Evolutionary conservation across 768 basidiomycete species (phyloP), one percentile per base, ranked within the genome.

Genomic region (Dioszegia hungarica): DNA sequence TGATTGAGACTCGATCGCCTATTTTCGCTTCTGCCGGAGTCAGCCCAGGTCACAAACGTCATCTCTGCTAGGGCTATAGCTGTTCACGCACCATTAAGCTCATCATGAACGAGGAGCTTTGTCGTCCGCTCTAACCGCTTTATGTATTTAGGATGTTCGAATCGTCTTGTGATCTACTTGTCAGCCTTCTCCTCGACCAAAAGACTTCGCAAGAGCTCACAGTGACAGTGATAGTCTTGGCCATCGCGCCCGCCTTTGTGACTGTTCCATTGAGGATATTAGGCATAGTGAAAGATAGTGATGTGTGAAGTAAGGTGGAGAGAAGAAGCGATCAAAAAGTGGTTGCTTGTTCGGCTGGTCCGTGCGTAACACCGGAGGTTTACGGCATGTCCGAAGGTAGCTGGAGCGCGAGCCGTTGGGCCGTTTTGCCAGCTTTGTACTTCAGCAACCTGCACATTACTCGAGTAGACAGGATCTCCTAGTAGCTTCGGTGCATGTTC

Each of bases 211-310:
- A 2, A 5, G 5, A 5, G 43, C 71, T 38, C 47, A 73, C 72
- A 5, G 67, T 71, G 12, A 75, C 73, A 3, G 73, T 72, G n/a
- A 67, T 62, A 24, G 73, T 75, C 56, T 72, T 75, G 33, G 57
- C 57, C 73, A 75, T 75, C 15, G 58, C 67, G 24, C 70, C 70
- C 14, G 64, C 60, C 57, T 70, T 72, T 14, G 70, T 72, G 40
- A 75, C 73, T 19, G 68, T 60, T 19, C 73, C 73, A 31, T 63
- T 52, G 40, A 72, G 59, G 20, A 72, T 57, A 44, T 62, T 61
- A 20, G 68, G 65, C 62, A 63, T 64, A 3, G 5, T 45, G 54
- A 22, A 47, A 22, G 19, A 11, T 5, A 22, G 28, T 48, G n/a
- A n/a, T n/a, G 33, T 49, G 20, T 20, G 47, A 49, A 15, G 31